Base-by-base conservation (phyloP, 1,139 yeast species). In the Suhomyces wounanorum region DNA sequence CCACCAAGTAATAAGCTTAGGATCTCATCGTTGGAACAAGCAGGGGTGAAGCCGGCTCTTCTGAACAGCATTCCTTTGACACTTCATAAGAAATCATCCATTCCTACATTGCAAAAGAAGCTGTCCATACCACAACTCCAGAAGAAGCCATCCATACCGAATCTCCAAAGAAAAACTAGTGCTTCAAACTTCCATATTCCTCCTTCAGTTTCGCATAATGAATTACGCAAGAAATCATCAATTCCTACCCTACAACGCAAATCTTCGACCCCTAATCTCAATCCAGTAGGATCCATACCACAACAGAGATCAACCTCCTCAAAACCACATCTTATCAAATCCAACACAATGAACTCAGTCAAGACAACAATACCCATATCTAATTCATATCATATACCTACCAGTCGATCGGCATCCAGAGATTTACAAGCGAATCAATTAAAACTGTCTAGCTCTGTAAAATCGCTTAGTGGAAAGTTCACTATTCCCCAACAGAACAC, bases 1-100 rank as follows among this genome's bases (percentile, higher is more conserved):
- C 64, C 68, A 18, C 73, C 72, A 1, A 59, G 62, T 40, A 45
- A 47, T n/a, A 65, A 63, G 49, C 51, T 59, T 10, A 59, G 77
- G 42, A 59, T 62, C 40, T 60, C 72, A 6, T 68, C 75, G 2
- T 60, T 72, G 42, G 72, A 72, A 52, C 56, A 68, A 64, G 77
- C 77, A 0, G 77, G 78, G 1, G 76, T 70, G 14, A 61, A 55
- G 41, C 43, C 51, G 2, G 38, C 31, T 6, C 26, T 26, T 13
- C 44, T 16, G 9, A 40, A 44, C 3, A 14, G 53, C 36, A 49
- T 52, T 43, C 26, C 44, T 45, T 28, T 44, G 26, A 43, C 41
- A 16, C 53, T 59, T 36, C 56, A 53, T 14, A 51, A 48, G 21
- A 54, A 52, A 47, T 37, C 52, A 6, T 55, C 57, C 9, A 47